These are phyloP conservation scores for Cinnamomum micranthum DNA, from an alignment of 164 flowering plant species.

Conservation along the genomic window DNA sequence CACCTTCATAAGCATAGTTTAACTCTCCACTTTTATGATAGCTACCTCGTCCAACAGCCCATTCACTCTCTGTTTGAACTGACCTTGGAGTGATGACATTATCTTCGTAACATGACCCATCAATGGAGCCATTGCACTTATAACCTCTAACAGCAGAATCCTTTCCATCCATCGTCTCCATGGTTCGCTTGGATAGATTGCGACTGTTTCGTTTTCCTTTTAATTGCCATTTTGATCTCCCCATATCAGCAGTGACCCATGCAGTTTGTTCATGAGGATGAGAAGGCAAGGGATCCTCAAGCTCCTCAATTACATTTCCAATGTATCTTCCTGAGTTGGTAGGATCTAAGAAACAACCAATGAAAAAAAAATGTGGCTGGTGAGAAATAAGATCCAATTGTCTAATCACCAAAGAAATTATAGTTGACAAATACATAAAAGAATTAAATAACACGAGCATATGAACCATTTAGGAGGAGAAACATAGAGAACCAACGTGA, in stretches of 20 bases:
- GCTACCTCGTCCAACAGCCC: slow-evolving; percentile 21
- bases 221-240: slow-evolving; percentile 80
- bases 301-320: slow-evolving; percentile 50
- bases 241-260: slow-evolving; percentile 32
- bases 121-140: slow-evolving; percentile 20
- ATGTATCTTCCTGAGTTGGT: slow-evolving; percentile 32
- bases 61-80: slow-evolving; percentile 6
- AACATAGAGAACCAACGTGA: too few species aligned
- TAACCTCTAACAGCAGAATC: slow-evolving; percentile 3
- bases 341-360: slow-evolving; percentile 12
- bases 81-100: slow-evolving; percentile 15
- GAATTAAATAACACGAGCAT: too few species aligned
- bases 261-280: slow-evolving; percentile 31
- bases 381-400: not conserved
- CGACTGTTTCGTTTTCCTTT: slow-evolving; percentile 88
- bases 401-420: too few species aligned
- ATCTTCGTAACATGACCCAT: slow-evolving; percentile 27
- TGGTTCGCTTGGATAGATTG: slow-evolving; percentile 39
- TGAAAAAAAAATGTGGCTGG: not conserved
- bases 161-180: slow-evolving; percentile 25
- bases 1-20: slow-evolving; percentile 23
- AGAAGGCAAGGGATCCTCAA: slow-evolving; percentile 38
- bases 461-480: too few species aligned
- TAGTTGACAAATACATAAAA: too few species aligned
- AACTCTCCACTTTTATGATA: slow-evolving; percentile 25